phyloP scores from a whole-genome alignment of 2,329 filamentous ascomycete genomes.

The Talaromyces sp. region DNA sequence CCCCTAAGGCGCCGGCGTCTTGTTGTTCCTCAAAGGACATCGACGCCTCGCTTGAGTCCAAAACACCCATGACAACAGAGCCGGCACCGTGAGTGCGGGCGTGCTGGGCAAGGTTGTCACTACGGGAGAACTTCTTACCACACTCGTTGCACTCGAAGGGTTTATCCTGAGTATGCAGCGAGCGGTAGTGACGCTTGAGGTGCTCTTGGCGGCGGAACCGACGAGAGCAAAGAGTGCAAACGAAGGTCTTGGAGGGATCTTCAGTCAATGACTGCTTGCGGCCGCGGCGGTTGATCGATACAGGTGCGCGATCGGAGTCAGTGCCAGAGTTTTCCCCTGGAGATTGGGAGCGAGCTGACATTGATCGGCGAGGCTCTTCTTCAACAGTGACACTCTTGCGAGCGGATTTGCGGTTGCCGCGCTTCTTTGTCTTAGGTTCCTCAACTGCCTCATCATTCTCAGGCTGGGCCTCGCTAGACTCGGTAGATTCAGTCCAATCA shows the following conservation, averaged over 20 bases:
- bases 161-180: constrained; percentile 97
- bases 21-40: constrained; percentile 51
- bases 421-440: constrained; percentile 57
- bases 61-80: constrained; percentile 85
- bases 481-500: constrained; percentile 48
- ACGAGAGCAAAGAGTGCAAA: constrained; percentile 93
- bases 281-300: constrained; percentile 81
- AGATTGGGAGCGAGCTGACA: constrained; percentile 40
- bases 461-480: constrained; percentile 13
- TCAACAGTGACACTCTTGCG: constrained; percentile 53
- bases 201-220: constrained; percentile 98
- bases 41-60: constrained; percentile 67
- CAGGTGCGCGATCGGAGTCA: constrained; percentile 43
- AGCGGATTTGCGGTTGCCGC: constrained; percentile 43
- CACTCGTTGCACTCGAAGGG: constrained; percentile 97
- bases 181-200: constrained; percentile 97
- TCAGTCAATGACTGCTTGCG: constrained; percentile 98
- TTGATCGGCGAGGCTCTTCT: constrained; percentile 46
- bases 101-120: constrained; percentile 96
- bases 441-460: constrained; percentile 48
- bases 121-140: constrained; percentile 98
- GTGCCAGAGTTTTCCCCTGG: constrained; percentile 51
- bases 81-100: constrained; percentile 89
- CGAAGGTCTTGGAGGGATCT: constrained; percentile 97
- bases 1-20: constrained; percentile 69